Evolutionary conservation across 1,284 basidiomycete species (phyloP), one percentile per base, ranked within the genome.

Genomic region (Naganishia sp.): DNA sequence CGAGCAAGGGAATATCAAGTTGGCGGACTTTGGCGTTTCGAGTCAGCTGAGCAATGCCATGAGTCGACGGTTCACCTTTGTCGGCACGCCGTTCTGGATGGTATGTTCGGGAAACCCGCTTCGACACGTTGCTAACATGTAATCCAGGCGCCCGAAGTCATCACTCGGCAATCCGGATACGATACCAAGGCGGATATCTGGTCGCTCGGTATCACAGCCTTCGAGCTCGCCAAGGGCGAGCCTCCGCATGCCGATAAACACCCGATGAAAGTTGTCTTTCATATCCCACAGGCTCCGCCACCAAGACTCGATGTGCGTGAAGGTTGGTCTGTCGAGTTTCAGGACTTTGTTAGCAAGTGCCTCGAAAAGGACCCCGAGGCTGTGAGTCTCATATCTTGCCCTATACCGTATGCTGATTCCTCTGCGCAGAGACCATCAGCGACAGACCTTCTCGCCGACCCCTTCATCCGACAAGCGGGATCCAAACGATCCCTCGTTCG

Each of bases 181-280:
- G 94, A 98, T 74, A 89, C 90, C 39, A 92, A 93, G 75, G 95
- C 94, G 5, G 95, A 98, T 74, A 92, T 98, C 57, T 98, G 94
- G 94, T 94, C 91, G 72, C 80, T 98, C 66, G 94, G 94, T 6
- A 94, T 98, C 74, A 90, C 94, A 77, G 85, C 94, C 18, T 96
- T 91, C 74, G 94, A 98, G 79, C 94, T 97, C 88, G 86, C 88
- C 62, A 95, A 90, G 74, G 94, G 94, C n/a, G 88, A 87, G 70
- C 94, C 93, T 15, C 94, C 94, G 4, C 86, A 94, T 75, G 86
- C 90, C 15, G 83, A 94, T 79, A 87, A 88, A 75, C 88, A 91
- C 71, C 92, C 95, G 0, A 87, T 92, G 82, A 87, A 92, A 74
- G 92, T 92, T 47, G 88, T 98, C 77, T 89, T 94, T 74, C 84